These are phyloP conservation scores for Chloranthus sessilifolius DNA, from an alignment of 164 flowering plant genomes.

Conservation along the genomic window DNA sequence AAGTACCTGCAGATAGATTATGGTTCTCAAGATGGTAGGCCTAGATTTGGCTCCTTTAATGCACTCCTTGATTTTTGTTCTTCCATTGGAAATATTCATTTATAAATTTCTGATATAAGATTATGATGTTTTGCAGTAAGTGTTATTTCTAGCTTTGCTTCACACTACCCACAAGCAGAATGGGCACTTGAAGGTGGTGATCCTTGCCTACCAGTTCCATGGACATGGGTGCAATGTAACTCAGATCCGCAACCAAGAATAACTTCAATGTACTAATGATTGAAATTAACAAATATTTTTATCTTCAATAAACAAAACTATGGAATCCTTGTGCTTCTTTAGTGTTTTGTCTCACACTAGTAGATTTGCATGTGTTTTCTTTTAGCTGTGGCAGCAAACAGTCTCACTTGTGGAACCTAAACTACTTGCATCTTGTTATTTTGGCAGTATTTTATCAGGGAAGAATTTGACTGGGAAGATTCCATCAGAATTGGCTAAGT, in stretches of 20 bases:
- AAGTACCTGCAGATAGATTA: constrained; percentile 67
- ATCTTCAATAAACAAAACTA: neutral
- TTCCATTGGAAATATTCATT: neutral
- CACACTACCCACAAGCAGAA: constrained; percentile 44
- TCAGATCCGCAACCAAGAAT: constrained; percentile 73
- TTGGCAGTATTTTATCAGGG: constrained; percentile 56
- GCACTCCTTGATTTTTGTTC: constrained; percentile 3
- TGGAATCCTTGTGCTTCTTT: neutral
- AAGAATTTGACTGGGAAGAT: constrained; percentile 83
- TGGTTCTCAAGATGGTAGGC: constrained; percentile 81
- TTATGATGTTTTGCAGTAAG: constrained; percentile 44
- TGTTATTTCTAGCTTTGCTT: constrained; percentile 35
- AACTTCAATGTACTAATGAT: constrained; percentile 48
- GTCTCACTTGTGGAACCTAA: too few relatives aligned
- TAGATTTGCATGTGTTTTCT: too few relatives aligned
- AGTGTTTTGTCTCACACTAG: too few relatives aligned
- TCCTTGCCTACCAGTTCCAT: constrained; percentile 90
- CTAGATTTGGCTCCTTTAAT: neutral
- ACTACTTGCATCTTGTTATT: constrained; percentile 4
- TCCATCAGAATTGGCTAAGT: constrained; percentile 58
- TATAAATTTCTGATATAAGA: constrained; percentile 9
- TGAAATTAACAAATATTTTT: neutral
- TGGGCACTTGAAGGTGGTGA: constrained; percentile 99
- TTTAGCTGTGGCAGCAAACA: too few relatives aligned
- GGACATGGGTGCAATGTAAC: constrained; percentile 85